These are phyloP conservation scores for Malassezia globosa DNA, from an alignment of 1,284 basidiomycete genomes.

Conservation along the genomic window DNA sequence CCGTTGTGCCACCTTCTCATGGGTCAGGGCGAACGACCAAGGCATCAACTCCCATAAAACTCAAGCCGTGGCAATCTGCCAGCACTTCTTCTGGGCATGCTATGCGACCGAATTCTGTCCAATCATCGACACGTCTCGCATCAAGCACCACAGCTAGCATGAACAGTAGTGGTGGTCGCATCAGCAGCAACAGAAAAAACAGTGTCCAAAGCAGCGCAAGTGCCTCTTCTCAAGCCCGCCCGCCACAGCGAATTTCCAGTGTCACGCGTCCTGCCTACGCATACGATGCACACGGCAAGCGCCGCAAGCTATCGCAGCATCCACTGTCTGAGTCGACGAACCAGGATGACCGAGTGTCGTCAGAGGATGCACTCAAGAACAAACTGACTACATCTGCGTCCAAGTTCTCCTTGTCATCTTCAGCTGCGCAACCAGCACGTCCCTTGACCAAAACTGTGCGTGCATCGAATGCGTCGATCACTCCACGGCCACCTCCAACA, in stretches of 20 bases:
- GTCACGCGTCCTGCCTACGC: conserved; percentile 6
- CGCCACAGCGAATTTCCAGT: conserved; percentile 1
- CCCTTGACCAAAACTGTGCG: neutral
- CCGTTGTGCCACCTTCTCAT: too few species aligned
- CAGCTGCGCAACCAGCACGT: neutral
- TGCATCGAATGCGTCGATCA: neutral
- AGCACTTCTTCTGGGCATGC: neutral
- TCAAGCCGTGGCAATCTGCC: neutral
- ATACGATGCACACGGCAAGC: conserved; percentile 12
- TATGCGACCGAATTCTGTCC: neutral
- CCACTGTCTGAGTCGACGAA: conserved; percentile 12
- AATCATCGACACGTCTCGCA: neutral
- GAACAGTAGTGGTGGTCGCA: too few species aligned
- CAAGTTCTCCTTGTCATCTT: too few species aligned
- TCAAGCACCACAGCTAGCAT: too few species aligned
- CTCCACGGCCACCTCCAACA: neutral
- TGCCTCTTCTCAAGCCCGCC: too few species aligned
- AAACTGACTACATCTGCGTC: conserved; percentile 11
- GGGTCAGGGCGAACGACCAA: too few species aligned
- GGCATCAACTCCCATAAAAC: neutral
- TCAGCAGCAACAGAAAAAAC: too few species aligned
- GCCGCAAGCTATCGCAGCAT: conserved; percentile 16
- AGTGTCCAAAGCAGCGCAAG: too few species aligned
- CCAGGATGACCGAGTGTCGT: conserved; percentile 3
- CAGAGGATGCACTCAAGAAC: conserved; percentile 17